Evolutionary conservation across 1,139 yeast genomes (phyloP).

Genomic region (Saccharomycopsis crataegensis): DNA sequence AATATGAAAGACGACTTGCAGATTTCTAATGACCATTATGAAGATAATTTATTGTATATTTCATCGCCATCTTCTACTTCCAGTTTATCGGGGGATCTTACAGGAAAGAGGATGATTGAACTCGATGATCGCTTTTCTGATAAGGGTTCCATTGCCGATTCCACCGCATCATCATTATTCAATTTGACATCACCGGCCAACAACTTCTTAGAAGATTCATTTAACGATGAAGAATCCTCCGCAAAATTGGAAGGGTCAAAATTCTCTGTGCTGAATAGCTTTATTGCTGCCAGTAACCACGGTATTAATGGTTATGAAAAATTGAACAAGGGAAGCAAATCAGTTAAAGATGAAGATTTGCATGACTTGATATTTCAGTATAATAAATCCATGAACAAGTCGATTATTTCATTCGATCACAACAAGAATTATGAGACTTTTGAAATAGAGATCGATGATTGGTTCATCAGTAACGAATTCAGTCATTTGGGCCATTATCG

Average conservation of each 20-base stretch:
- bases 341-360: slow-evolving; percentile 5
- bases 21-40: slow-evolving; percentile 14
- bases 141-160: background rate
- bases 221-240: background rate
- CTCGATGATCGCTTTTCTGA: slow-evolving; percentile 6
- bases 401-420: slow-evolving; percentile 41
- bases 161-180: slow-evolving; percentile 9
- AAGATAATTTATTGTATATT: slow-evolving; percentile 10
- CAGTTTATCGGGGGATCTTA: background rate
- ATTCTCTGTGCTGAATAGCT: slow-evolving; percentile 1
- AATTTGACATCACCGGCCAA: slow-evolving; percentile 2
- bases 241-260: background rate
- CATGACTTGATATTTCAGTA: slow-evolving; percentile 7
- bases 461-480: slow-evolving; percentile 56
- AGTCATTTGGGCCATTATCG: slow-evolving; percentile 21
- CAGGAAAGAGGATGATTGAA: background rate
- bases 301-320: slow-evolving; percentile 17
- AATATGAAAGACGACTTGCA: slow-evolving; percentile 6
- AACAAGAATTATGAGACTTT: slow-evolving; percentile 34
- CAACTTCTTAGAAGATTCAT: slow-evolving; percentile 10
- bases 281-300: slow-evolving; percentile 4
- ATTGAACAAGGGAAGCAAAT: background rate
- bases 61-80: background rate
- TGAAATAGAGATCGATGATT: slow-evolving; percentile 46
- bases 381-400: slow-evolving; percentile 20